A percentile compares a stretch with the other conserved stretches of the same genome.
These are phyloP conservation scores for Heterobasidion parviporum DNA, from an alignment of 1,284 basidiomycete species.

Conservation along the genomic window DNA sequence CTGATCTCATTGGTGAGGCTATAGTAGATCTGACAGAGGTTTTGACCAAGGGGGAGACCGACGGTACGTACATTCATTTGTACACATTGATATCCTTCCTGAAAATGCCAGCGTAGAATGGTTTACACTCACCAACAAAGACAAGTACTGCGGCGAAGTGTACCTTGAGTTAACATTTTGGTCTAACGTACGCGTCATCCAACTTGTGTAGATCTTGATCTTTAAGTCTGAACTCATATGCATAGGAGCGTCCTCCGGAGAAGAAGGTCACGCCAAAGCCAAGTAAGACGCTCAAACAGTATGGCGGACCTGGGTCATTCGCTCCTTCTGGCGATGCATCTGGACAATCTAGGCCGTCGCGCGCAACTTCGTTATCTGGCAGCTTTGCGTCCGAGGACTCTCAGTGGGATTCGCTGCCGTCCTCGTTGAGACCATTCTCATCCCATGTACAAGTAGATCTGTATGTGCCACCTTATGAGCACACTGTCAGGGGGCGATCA, in stretches of 20 bases:
- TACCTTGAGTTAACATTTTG: conserved; percentile 94
- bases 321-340: conserved; percentile 33
- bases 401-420: conserved; percentile 47
- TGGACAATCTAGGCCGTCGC: conserved; percentile 14
- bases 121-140: conserved; percentile 86
- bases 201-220: neutral
- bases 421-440: conserved; percentile 47
- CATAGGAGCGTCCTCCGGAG: conserved; percentile 64
- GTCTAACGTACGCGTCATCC: conserved; percentile 71
- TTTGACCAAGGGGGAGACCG: conserved; percentile 91
- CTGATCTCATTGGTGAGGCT: conserved; percentile 91
- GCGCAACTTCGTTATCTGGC: conserved; percentile 26
- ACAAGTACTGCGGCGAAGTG: conserved; percentile 89
- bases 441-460: conserved; percentile 55
- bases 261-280: conserved; percentile 52
- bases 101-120: conserved; percentile 50
- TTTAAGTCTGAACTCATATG: conserved; percentile 2
- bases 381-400: conserved; percentile 26
- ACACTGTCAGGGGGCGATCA: conserved; percentile 24
- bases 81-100: conserved; percentile 2
- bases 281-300: conserved; percentile 47
- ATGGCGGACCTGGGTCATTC: conserved; percentile 72
- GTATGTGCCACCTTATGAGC: conserved; percentile 67
- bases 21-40: conserved; percentile 86
- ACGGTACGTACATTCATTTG: conserved; percentile 54